Percentiles rank a stretch among this genome's conserved stretches.
Conservation (phyloP, 768 basidiomycete genomes). For the Kwoniella shandongensis region DNA sequence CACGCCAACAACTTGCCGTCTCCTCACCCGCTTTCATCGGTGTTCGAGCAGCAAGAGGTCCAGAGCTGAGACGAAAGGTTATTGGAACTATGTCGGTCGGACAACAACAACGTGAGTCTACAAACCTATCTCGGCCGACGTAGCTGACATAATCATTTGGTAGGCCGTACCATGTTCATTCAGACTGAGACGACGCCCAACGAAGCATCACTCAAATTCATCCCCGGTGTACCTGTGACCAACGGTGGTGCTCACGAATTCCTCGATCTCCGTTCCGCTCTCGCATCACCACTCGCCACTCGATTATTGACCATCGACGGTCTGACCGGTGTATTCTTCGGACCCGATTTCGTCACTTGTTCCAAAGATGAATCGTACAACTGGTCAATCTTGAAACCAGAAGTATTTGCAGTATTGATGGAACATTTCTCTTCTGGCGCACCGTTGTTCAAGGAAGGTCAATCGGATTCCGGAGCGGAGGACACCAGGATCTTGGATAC, state of each 20-base stretch:
- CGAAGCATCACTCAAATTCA: conserved; percentile 95
- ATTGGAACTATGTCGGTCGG: background rate
- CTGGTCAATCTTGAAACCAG: conserved; percentile 92
- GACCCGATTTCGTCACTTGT: conserved; percentile 96
- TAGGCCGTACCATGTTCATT: conserved; percentile 84
- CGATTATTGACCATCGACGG: conserved; percentile 93
- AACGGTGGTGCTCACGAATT: conserved; percentile 86
- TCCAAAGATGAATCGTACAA: conserved; percentile 66
- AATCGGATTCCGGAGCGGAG: conserved; percentile 69
- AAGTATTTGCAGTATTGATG: conserved; percentile 94
- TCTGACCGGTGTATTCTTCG: conserved; percentile 84
- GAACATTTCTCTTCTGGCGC: conserved; percentile 93
- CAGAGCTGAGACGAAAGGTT: conserved; percentile 3
- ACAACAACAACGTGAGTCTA: conserved; percentile 21
- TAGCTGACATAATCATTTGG: background rate
- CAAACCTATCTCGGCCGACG: background rate
- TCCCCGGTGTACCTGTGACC: conserved; percentile 88
- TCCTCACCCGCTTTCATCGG: conserved; percentile 3
- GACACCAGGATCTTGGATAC: conserved; percentile 91
- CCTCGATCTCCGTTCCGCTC: conserved; percentile 78
- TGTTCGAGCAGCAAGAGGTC: conserved; percentile 4
- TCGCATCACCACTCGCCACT: conserved; percentile 90
- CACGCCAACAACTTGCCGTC: background rate
- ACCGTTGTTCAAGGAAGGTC: conserved; percentile 75
- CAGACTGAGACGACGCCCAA: conserved; percentile 98